Conservation (phyloP, 805 yeast genomes). For the Yarrowia bubula region DNA sequence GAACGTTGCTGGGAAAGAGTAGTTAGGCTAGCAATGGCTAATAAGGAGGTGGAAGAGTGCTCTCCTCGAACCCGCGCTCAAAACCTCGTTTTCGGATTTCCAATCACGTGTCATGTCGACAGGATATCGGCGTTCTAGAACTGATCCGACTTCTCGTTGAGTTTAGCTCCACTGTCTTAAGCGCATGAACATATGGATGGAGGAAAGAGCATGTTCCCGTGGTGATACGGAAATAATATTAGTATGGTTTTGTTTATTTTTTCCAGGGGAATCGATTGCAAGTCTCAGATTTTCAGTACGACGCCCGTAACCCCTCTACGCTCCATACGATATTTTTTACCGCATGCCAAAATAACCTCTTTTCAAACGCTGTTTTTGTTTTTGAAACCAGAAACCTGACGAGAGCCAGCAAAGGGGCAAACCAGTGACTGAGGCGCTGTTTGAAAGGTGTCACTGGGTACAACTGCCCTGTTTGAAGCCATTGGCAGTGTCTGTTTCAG, state of each 20-base stretch:
- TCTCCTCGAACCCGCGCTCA: too few species aligned
- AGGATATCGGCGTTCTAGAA: too few species aligned
- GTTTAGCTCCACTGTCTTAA: not conserved
- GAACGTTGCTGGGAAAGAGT: not conserved
- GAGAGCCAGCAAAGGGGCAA: not conserved
- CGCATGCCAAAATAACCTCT: not conserved
- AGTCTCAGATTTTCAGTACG: too few species aligned
- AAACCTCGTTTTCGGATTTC: not conserved
- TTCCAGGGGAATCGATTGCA: too few species aligned
- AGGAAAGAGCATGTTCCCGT: accelerated
- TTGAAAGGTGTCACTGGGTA: not conserved
- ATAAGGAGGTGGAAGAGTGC: too few species aligned
- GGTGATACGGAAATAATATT: not conserved
- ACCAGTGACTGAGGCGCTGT: not conserved
- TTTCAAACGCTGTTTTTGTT: not conserved
- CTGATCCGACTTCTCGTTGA: not conserved
- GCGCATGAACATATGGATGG: not conserved
- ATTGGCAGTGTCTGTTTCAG: not conserved
- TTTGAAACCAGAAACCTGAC: not conserved
- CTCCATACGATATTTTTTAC: not conserved
- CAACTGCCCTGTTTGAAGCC: not conserved
- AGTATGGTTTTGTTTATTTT: too few species aligned
- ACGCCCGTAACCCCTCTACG: too few species aligned
- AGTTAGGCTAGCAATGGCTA: too few species aligned
- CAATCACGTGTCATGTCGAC: not conserved